Base-by-base conservation (phyloP, 768 basidiomycete genomes). In the Collybia mongolica region DNA sequence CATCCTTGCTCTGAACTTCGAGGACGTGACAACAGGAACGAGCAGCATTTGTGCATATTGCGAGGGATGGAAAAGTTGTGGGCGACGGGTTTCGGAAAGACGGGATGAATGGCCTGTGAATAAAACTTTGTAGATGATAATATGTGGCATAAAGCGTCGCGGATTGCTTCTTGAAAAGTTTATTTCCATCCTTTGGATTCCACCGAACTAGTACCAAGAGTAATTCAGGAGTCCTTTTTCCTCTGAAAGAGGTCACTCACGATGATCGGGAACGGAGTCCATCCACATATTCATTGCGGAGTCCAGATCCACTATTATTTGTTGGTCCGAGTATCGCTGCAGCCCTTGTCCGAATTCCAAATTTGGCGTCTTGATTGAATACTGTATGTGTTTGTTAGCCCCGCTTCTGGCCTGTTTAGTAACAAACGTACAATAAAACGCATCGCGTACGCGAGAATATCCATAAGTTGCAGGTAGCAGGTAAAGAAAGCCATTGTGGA, bases 21-120 rank as follows among this genome's bases (percentile, higher is more conserved):
- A 88, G 64, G 23, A 93, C 77, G 60, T 86, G 88, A 35, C 79
- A 80, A 51, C 80, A 85, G 1, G 88, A 89, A 6, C 89, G 74
- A 1, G 92, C 88, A 0, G 92, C 84, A 53, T 92, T 93, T n/a
- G 86, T 83, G 64, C 90, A 93, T 46, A 93, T 92, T 0, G 88
- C 88, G 26, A 93, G 72, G 0, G 90, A 60, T 70, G 86, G 84
- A 44, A 84, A 76, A 0, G 66, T 60, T 1, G 64, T 52, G 5
- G 67, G 62, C 7, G 57, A 56, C 8, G 65, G 74, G 49, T 82
- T 82, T 39, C 75, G 69, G 2, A 82, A 79, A 0, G 79, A 79
- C 0, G 88, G 87, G 49, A 93, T 85, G 65, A 89, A 91, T 2
- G 86, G 86, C 38, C 90, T 76, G 64, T 93, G 91, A 43, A 91